Evolutionary conservation across 2,329 filamentous ascomycete species (phyloP).

Genomic region (Magnaporthales sp.): DNA sequence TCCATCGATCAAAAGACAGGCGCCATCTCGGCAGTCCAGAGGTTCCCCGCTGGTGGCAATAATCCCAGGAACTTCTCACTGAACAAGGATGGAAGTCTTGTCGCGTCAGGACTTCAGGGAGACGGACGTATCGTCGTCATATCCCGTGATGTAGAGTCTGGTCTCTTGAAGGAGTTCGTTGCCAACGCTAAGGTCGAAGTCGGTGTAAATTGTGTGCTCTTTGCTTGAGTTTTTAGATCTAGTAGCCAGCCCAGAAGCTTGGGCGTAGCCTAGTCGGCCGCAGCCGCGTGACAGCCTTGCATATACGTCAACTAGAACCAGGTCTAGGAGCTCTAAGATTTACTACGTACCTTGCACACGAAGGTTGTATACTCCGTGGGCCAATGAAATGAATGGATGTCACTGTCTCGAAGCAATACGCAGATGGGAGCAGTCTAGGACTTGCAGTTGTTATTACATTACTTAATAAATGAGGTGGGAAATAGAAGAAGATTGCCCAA

Average conservation of each 20-base stretch:
- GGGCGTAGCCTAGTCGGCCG: background rate
- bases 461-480: background rate
- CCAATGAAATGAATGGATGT: background rate
- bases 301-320: background rate
- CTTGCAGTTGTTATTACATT: background rate
- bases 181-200: constrained; percentile 33
- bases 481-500: background rate
- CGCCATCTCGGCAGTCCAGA: constrained; percentile 43
- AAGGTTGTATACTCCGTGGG: background rate
- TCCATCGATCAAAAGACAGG: constrained; percentile 45
- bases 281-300: background rate
- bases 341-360: background rate
- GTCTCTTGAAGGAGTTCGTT: constrained; percentile 41
- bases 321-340: background rate
- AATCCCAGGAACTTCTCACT: constrained; percentile 61
- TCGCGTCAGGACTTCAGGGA: constrained; percentile 58
- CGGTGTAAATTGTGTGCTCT: constrained; percentile 37
- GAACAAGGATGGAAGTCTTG: constrained; percentile 52
- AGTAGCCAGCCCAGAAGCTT: background rate
- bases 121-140: constrained; percentile 54
- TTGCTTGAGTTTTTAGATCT: constrained; percentile 18
- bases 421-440: background rate
- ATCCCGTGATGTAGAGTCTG: constrained; percentile 48
- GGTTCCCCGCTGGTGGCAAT: constrained; percentile 54
- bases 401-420: background rate